Conservation (phyloP, 768 basidiomycete genomes). For the Exsudoporus frostii region DNA sequence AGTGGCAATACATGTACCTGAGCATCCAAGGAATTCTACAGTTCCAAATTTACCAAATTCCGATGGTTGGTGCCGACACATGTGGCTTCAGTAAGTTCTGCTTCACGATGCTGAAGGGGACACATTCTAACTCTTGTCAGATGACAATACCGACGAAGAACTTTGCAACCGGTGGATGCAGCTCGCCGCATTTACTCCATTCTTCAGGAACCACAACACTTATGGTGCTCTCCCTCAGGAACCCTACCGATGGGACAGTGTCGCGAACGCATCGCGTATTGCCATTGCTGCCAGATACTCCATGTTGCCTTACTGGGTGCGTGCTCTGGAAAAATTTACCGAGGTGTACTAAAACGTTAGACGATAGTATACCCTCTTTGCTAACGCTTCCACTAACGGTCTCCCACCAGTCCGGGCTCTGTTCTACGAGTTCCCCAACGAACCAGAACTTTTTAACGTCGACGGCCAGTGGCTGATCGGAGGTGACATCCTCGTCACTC, state of each 20-base stretch:
- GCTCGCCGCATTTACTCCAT: conserved; percentile 77
- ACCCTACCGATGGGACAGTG: conserved; percentile 78
- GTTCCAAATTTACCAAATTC: conserved; percentile 82
- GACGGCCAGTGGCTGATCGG: conserved; percentile 75
- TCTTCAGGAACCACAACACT: conserved; percentile 77
- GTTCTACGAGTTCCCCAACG: conserved; percentile 75
- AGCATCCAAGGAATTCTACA: conserved; percentile 76
- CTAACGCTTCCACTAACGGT: conserved; percentile 59
- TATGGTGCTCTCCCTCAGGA: conserved; percentile 70
- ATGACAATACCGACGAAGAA: conserved; percentile 72
- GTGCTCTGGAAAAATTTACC: conserved; percentile 17
- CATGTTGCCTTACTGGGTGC: conserved; percentile 75
- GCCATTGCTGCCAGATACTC: conserved; percentile 72
- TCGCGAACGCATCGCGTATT: conserved; percentile 66
- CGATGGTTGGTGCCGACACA: conserved; percentile 80
- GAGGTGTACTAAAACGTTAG: background rate
- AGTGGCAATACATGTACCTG: conserved; percentile 68
- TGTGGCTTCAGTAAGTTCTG: conserved; percentile 31
- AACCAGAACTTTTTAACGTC: conserved; percentile 58
- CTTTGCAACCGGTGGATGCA: conserved; percentile 86
- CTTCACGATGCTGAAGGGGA: background rate
- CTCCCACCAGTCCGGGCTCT: conserved; percentile 73
- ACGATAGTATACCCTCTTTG: conserved; percentile 66
- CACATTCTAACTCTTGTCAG: conserved; percentile 9
- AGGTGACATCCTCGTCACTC: conserved; percentile 67